Base-by-base conservation (phyloP, 2,329 filamentous ascomycete species). In the Colletotrichum chrysophilum region DNA sequence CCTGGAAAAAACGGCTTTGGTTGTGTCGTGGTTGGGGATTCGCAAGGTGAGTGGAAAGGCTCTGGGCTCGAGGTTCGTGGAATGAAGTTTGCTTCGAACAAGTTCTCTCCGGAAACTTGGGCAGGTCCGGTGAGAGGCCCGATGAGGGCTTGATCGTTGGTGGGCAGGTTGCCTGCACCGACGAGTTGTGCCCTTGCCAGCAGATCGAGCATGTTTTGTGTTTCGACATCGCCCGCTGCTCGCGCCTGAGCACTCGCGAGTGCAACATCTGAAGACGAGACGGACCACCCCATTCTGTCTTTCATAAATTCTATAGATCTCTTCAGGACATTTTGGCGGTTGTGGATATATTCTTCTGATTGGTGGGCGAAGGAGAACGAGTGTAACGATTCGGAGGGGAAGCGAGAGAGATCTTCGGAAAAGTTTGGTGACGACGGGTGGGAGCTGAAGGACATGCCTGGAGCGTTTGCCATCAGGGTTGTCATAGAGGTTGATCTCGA, bases 301-400 rank as follows among this genome's bases (percentile, higher is more conserved):
- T 95, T 94, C 94, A 99, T 97, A 82, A 98, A 98, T 84, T 98
- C 97, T 82, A 98, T 93, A 10, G 96, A 98, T 75, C 96, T 91
- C 86, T 98, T 98, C 81, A 99, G 84, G 38, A 98, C 94, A 87
- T 95, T 98, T 83, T 98, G 96, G 70, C 97, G 94, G 83, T 92
- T 98, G 83, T 98, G 95, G 71, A 98, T 89, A 77, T 95, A 93
- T 77, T 98, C 96, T 81, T 98, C 96, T 4, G 96, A 96, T 85
- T 98, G 96, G 79, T 98, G 95, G 55, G 97, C 95, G 84, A 99
- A 99, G 14, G 96, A 98, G 86, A 99, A 99, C 3, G 97, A 99
- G 85, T 99, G 97, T 62, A 99, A 88, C 7, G 97, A 99, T 83
- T 99, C 97, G 79, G 95, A 95, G 2, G 97, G 96, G 83, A 99